Conservation (phyloP, 441 rosid species). For the Dalechampia spathulata region DNA sequence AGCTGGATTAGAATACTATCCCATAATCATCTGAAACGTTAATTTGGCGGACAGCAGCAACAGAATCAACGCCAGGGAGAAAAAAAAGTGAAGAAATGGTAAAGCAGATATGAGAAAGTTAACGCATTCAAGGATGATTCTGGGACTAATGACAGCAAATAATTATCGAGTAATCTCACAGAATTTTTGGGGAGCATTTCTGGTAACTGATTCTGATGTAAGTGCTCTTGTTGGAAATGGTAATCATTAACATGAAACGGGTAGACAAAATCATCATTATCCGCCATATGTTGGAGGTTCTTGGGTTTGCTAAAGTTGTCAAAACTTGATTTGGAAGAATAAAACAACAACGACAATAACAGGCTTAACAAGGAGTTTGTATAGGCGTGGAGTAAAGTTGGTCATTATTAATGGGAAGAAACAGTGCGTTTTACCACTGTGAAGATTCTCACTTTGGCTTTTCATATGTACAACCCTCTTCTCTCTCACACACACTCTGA, state of each 20-base stretch:
- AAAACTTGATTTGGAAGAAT: constrained; percentile 17
- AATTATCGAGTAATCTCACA: constrained; percentile 18
- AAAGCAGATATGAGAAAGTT: background rate
- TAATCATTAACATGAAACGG: constrained; percentile 21
- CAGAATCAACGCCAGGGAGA: background rate
- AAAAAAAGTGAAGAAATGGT: background rate
- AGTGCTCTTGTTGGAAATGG: constrained; percentile 15
- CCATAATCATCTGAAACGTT: too few species aligned
- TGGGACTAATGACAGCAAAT: background rate
- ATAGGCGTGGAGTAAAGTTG: constrained; percentile 38
- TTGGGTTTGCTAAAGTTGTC: constrained; percentile 6
- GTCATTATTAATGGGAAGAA: constrained; percentile 14
- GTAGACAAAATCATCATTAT: constrained; percentile 22
- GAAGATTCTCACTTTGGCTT: constrained; percentile 35
- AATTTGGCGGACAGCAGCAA: background rate
- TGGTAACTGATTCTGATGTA: constrained; percentile 19
- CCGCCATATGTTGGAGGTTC: constrained; percentile 16
- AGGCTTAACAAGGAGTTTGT: constrained; percentile 31
- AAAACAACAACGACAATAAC: too few species aligned
- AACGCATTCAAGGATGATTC: background rate
- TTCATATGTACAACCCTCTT: constrained; percentile 9
- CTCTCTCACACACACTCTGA: constrained; percentile 16
- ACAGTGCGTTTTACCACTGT: constrained; percentile 23
- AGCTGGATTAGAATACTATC: too few species aligned
- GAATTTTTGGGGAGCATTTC: constrained; percentile 19